phyloP scores from a whole-genome alignment of 108 stramenopile species.

The Discostella pseudostelligera region DNA sequence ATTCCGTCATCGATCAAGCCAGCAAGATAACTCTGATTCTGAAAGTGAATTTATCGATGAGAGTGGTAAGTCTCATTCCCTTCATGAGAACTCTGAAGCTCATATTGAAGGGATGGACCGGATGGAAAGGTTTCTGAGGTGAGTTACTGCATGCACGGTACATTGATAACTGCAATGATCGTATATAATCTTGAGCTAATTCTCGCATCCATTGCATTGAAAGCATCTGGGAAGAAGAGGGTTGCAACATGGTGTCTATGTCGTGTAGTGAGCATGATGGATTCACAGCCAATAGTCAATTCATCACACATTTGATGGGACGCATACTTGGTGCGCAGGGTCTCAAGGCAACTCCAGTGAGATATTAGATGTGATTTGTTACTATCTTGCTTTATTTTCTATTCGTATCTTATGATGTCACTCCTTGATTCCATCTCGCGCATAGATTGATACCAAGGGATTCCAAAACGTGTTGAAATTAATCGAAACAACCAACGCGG shows the following conservation, averaged over 20 bases:
- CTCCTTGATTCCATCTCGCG: slow-evolving; percentile 26
- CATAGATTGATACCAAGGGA: slow-evolving; percentile 90
- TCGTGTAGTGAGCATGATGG: slow-evolving; percentile 93
- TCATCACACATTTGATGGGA: slow-evolving; percentile 98
- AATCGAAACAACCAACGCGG: slow-evolving; percentile 92
- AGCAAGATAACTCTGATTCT: slow-evolving; percentile 9
- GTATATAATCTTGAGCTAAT: too few relatives aligned
- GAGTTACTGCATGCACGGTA: too few relatives aligned
- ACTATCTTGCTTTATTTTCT: background rate
- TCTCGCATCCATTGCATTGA: background rate
- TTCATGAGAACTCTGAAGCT: slow-evolving; percentile 72
- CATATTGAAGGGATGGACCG: slow-evolving; percentile 69
- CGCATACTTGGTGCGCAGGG: slow-evolving; percentile 93
- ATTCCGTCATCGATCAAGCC: slow-evolving; percentile 6
- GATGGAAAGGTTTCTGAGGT: slow-evolving; percentile 87
- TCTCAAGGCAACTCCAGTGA: slow-evolving; percentile 59
- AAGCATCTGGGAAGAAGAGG: slow-evolving; percentile 96
- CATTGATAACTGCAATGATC: too few relatives aligned
- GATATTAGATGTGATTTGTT: background rate
- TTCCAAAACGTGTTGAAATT: slow-evolving; percentile 92
- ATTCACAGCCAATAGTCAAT: slow-evolving; percentile 96
- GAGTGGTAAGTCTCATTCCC: slow-evolving; percentile 40
- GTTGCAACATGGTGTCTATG: slow-evolving; percentile 98
- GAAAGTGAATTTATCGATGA: slow-evolving; percentile 28
- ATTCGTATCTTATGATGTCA: slow-evolving; percentile 19